Conservation (phyloP, 1,284 basidiomycete genomes). For the Cryptococcus amylolentus region DNA sequence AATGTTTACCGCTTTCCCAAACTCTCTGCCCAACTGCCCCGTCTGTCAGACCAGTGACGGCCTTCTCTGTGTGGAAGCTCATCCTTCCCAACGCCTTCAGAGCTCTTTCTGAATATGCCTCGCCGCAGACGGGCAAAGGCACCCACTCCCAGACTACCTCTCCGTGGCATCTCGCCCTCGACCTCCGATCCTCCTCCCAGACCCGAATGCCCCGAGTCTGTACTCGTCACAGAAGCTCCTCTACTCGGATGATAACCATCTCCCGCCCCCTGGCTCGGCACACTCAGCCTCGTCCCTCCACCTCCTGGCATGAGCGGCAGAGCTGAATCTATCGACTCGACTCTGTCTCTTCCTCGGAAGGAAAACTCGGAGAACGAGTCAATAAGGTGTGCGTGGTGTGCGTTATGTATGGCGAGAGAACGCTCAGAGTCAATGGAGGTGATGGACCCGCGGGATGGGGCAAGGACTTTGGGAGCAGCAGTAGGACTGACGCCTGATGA, state of each 20-base stretch:
- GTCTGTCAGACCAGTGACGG: conserved; percentile 14
- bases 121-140: conserved; percentile 8
- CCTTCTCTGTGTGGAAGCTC: background rate
- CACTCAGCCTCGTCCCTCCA: conserved; percentile 7
- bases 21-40: conserved; percentile 21
- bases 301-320: conserved; percentile 16
- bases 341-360: conserved; percentile 13
- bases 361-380: background rate
- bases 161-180: conserved; percentile 1
- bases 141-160: conserved; percentile 17
- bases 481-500: background rate
- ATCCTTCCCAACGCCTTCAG: background rate
- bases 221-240: background rate
- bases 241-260: conserved; percentile 1
- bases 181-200: conserved; percentile 1
- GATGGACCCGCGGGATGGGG: background rate
- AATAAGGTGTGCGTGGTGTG: conserved; percentile 10
- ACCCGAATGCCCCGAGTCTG: background rate
- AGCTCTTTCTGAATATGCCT: background rate
- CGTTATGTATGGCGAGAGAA: background rate
- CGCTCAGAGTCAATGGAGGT: background rate
- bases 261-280: conserved; percentile 10
- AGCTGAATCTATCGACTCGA: conserved; percentile 28
- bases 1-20: conserved; percentile 4
- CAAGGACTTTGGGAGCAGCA: background rate